A percentile compares a stretch with the other conserved stretches of the same genome.
Evolutionary conservation across 441 rosid genomes (phyloP).

Genomic region (Populus hybrid): DNA sequence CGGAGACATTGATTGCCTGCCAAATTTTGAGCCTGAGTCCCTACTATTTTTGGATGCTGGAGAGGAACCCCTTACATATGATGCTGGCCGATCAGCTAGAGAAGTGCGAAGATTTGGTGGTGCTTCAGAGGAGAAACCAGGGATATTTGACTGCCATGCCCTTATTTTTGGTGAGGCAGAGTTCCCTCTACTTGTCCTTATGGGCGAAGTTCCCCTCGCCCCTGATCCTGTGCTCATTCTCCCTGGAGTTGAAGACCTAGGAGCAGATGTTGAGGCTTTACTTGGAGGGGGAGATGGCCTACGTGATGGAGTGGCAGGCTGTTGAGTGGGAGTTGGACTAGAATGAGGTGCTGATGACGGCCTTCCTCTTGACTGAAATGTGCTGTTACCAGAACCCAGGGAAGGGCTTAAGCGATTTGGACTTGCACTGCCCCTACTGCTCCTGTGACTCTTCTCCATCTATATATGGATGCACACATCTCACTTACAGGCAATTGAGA

Average conservation of each 20-base stretch:
- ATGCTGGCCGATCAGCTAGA: constrained; percentile 84
- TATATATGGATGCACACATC: constrained; percentile 30
- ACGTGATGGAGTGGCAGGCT: constrained; percentile 63
- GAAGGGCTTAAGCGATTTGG: constrained; percentile 95
- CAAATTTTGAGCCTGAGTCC: constrained; percentile 51
- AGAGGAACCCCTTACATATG: constrained; percentile 94
- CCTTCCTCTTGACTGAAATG: constrained; percentile 80
- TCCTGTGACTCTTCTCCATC: constrained; percentile 94
- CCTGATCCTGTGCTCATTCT: constrained; percentile 73
- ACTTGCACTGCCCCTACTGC: constrained; percentile 96
- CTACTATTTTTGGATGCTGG: constrained; percentile 93
- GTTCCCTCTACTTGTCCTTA: constrained; percentile 67
- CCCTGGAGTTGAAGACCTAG: constrained; percentile 71
- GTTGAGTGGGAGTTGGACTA: constrained; percentile 59
- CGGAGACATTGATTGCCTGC: constrained; percentile 95
- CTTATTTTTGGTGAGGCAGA: constrained; percentile 89
- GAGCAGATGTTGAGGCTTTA: constrained; percentile 53
- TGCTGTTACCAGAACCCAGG: constrained; percentile 65
- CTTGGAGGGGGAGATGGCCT: too few relatives aligned
- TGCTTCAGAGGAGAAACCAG: constrained; percentile 93
- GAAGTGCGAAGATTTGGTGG: constrained; percentile 99
- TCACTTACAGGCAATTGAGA: constrained; percentile 12
- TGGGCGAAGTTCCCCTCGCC: constrained; percentile 78
- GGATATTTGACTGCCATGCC: constrained; percentile 91
- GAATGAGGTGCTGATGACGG: constrained; percentile 71